phyloP scores from a whole-genome alignment of 192 early-diverging fungal species.

The Umbelopsis ramanniana region DNA sequence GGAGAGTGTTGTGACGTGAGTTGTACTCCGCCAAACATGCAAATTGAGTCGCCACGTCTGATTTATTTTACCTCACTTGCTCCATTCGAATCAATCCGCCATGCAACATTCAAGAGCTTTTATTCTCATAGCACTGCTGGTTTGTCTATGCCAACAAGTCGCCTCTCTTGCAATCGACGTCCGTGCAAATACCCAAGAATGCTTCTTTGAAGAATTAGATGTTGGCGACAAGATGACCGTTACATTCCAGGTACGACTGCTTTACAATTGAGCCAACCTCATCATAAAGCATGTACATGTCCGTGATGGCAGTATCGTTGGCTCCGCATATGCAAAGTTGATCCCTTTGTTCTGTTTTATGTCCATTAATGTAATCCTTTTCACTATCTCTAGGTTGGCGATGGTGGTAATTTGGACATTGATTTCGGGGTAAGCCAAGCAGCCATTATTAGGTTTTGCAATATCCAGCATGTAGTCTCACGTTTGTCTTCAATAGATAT shows the following conservation, averaged over 20 bases:
- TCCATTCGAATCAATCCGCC: background rate
- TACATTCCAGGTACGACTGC: conserved; percentile 55
- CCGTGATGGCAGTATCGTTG: too few relatives aligned
- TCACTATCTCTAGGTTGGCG: conserved; percentile 48
- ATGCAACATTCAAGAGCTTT: conserved; percentile 17
- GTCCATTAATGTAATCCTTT: background rate
- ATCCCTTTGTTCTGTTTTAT: background rate
- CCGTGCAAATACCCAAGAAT: conserved; percentile 38
- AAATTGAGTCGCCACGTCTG: background rate
- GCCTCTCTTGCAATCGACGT: conserved; percentile 24
- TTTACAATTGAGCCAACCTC: background rate
- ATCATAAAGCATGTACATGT: background rate
- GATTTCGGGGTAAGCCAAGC: conserved; percentile 64
- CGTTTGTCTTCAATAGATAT: conserved; percentile 38
- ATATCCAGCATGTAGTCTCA: background rate
- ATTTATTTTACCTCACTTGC: background rate
- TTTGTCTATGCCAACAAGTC: conserved; percentile 14
- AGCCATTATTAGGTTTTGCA: background rate
- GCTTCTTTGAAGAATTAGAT: conserved; percentile 71
- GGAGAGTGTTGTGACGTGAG: background rate
- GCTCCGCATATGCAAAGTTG: background rate
- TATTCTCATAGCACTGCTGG: conserved; percentile 13
- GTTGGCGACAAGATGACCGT: conserved; percentile 65
- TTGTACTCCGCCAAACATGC: background rate
- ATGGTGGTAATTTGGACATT: conserved; percentile 67